Conservation (phyloP, 2,329 filamentous ascomycete genomes). For the Trichoderma hamatum region DNA sequence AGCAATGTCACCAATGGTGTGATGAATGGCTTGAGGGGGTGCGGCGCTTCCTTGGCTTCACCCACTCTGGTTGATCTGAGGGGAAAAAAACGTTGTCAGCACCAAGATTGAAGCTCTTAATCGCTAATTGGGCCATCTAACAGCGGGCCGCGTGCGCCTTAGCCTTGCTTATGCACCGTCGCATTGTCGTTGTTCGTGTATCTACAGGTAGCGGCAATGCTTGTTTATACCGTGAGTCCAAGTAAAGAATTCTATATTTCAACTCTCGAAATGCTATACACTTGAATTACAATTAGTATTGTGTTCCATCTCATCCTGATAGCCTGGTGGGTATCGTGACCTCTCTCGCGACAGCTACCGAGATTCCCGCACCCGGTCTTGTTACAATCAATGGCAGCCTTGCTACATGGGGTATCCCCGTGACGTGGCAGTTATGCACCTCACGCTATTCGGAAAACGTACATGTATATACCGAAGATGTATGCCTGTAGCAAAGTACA, state of each 20-base stretch:
- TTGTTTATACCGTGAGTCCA: neutral
- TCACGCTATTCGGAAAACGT: neutral
- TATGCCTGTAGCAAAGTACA: neutral
- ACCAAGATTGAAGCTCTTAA: neutral
- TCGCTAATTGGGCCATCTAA: neutral
- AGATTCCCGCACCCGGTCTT: neutral
- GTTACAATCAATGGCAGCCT: neutral
- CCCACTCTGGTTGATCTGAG: neutral
- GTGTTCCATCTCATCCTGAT: neutral
- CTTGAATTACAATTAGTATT: neutral
- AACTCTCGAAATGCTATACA: neutral
- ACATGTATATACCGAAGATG: neutral
- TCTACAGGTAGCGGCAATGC: neutral
- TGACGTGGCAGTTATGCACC: constrained; percentile 21
- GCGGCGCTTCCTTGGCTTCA: neutral
- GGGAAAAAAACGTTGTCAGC: neutral
- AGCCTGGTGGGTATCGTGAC: neutral
- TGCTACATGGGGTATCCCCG: constrained; percentile 1
- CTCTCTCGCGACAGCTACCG: neutral
- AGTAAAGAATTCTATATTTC: neutral
- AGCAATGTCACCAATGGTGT: neutral
- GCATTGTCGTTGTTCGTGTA: neutral
- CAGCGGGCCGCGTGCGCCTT: neutral
- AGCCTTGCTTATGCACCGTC: neutral
- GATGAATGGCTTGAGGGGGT: neutral